Base-by-base conservation (phyloP, 176 grass and related monocot species). In the Lolium rigidum region DNA sequence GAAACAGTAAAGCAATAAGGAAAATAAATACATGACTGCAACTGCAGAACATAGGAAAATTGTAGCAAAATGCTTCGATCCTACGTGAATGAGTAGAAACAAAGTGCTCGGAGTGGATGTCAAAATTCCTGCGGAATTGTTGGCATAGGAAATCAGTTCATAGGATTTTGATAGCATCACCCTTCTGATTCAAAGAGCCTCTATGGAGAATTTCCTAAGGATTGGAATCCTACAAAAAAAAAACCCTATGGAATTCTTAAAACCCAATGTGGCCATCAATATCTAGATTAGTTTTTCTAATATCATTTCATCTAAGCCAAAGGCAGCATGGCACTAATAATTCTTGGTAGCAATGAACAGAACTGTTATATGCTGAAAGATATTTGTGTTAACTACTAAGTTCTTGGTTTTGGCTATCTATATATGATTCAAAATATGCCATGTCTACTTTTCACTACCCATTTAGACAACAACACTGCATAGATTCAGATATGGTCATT, bases 341-440 rank as follows among this genome's bases (percentile, higher is more conserved):
- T 51, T 78, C 25, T 88, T 20, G 2, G 28, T 63, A 39, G 66
- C 31, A 78, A 50, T 43, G 41, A 49, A 82, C 4, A 38, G 26
- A 75, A 43, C 16, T 50, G 4, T 26, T 20, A 35, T 74, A 64
- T 51, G n/a, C n/a, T 44, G 58, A 52, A 6, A 86, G 1, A 26
- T 73, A 22, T 72, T 17, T 80, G 9, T 82, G 47, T 22, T 49
- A 39, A 58, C 17, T 58, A 21, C 10, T 39, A 63, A 28, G 25
- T 74, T 74, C 7, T 66, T 74, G 4, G 6, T 26, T 39, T 9
- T 67, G 35, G 22, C 28, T 60, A 13, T 61, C 48, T 76, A 7
- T 69, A 26, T 89, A 26, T 89, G 83, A 26, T 41, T 83, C 2
- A 8, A 63, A 85, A 74, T 35, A 38, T 50, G 64, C 7, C 15